Base-by-base conservation (phyloP, 2,329 filamentous ascomycete genomes). In the Cyphellophora attinorum region DNA sequence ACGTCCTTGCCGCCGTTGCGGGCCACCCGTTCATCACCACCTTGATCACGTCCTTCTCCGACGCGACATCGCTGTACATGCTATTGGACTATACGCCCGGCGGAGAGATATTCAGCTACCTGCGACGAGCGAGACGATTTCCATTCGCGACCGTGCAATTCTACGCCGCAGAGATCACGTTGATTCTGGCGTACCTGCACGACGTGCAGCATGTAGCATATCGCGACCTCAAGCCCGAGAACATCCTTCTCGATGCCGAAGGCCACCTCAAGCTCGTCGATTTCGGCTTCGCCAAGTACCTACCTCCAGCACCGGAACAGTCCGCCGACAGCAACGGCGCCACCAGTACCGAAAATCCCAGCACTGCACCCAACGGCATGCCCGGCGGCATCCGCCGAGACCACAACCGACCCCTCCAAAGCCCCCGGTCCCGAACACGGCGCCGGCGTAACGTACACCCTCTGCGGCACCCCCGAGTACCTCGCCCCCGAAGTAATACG, bases 211-310 rank as follows among this genome's bases (percentile, higher is more conserved):
- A 48, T 73, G 69, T 80, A 23, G 76, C 75, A 36, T 79, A 79
- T 50, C 68, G 76, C 14, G 76, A 80, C 49, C 56, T 79, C 42
- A 79, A 80, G 49, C 76, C 76, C 4, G 91, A 80, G 54, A 80
- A 80, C 51, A 79, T 80, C 31, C 63, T 79, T 31, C 68, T 79
- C 29, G 76, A 79, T 46, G 71, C 70, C 12, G 70, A 79, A 28
- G 76, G 76, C 1, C 76, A 80, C 51, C 59, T 80, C 34, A 79
- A 77, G 55, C 61, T 79, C 29, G 75, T 79, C 6, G 76, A 80
- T 51, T 80, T 80, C 56, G 76, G 76, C 2, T 79, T 80, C 48
- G 76, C 76, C 14, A 80, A 80, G 60, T 73, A 76, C 51, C 67
- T 79, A 25, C 68, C 47, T 11, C 43, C 47, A 14, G 30, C 21